A percentile compares a stretch with the other conserved stretches of the same genome.
These are phyloP conservation scores for Sergeia podlipaevii DNA, from an alignment of 208 protist species.

Conservation along the genomic window DNA sequence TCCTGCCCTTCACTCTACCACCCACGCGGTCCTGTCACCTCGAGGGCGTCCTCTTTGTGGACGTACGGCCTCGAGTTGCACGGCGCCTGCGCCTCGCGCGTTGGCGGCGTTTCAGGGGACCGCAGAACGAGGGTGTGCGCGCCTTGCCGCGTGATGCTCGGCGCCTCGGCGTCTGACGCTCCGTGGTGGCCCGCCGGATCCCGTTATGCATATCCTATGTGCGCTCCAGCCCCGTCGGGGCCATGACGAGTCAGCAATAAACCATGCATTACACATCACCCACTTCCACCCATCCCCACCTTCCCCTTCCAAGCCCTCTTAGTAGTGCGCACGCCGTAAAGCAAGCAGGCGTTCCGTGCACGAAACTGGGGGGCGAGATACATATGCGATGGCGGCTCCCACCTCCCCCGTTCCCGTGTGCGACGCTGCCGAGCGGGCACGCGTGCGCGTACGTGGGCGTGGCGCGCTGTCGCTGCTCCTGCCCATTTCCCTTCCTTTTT, in stretches of 20 bases:
- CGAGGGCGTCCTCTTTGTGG: conserved; percentile 25
- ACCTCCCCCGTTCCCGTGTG: too few relatives aligned
- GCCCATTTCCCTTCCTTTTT: too few relatives aligned
- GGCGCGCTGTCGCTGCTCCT: too few relatives aligned
- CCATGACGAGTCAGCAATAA: conserved; percentile 27
- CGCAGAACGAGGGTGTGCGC: conserved; percentile 19
- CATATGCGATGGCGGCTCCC: too few relatives aligned
- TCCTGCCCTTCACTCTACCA: too few relatives aligned
- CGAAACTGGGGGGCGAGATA: too few relatives aligned
- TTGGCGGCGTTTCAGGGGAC: conserved; percentile 1
- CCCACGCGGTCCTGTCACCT: conserved; percentile 18
- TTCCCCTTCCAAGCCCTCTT: too few relatives aligned
- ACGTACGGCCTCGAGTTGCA: conserved; percentile 26
- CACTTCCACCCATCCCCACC: background rate
- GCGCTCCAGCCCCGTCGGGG: conserved; percentile 29
- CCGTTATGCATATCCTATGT: conserved; percentile 36
- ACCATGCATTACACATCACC: conserved; percentile 30
- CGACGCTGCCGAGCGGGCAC: too few relatives aligned
- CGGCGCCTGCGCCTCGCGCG: background rate
- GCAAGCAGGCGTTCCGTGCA: too few relatives aligned
- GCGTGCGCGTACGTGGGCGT: too few relatives aligned
- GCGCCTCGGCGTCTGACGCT: conserved; percentile 19
- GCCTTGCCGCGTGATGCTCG: conserved; percentile 27
- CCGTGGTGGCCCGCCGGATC: conserved; percentile 15
- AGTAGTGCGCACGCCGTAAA: too few relatives aligned